Base-by-base conservation (phyloP, 2,329 filamentous ascomycete genomes). In the Macrophomina pseudophaseolina region DNA sequence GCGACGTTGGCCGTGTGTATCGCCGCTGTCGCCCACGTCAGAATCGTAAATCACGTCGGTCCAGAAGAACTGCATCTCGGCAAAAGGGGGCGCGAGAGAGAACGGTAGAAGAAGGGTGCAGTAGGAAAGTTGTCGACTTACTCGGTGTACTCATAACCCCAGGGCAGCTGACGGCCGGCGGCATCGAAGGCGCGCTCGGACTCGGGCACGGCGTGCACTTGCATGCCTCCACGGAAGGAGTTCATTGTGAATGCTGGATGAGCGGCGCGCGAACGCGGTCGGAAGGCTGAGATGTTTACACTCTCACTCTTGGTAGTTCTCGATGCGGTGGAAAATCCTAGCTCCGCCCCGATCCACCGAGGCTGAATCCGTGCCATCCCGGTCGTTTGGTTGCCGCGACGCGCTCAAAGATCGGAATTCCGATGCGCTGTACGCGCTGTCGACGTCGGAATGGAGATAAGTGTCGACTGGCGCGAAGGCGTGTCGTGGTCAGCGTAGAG, bases 121-220 rank as follows among this genome's bases (percentile, higher is more conserved):
- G 14, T 28, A 48, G 28, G 54, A 46, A 44, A 35, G 48, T 38
- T 16, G 53, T 49, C 46, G 16, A 80, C 85, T 80, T 76, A 88
- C 86, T 88, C 85, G 75, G 85, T 85, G 73, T 84, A 87, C 69
- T 88, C 84, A 74, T 87, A 87, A 16, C 81, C 87, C 87, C 86
- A 90, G n/a, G 88, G 87, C 59, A 90, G 74, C 64, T 82, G 80
- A 71, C 86, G 84, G 59, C 87, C 87, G 58, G 84, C 83, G 64
- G 84, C 82, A 72, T 89, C 86, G 72, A 82, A 81, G 38, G 86
- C 86, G 72, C 87, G 85, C 76, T 90, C 88, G 71, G 86, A 83
- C 64, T 86, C 85, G 40, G 87, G 87, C 11, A 90, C 87, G 38
- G 86, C 86, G 76, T 90, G 87, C 62, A 90, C 87, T 76, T 90